Base-by-base conservation (phyloP, 225 moss, liverwort and hornwort species). In the Takakia lepidozioides region DNA sequence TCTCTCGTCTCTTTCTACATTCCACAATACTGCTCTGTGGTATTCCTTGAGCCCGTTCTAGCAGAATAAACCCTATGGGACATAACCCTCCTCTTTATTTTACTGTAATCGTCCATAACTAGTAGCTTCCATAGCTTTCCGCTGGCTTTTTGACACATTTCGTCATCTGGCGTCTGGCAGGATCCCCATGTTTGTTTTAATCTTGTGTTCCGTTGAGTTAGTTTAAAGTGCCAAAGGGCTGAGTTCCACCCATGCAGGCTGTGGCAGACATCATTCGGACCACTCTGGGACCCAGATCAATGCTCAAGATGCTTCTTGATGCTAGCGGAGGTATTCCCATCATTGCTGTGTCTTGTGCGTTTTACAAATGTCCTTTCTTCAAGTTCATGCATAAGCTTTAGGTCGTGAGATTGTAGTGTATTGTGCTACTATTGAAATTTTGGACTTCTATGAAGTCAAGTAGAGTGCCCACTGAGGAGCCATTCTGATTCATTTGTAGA, bases 261-360 rank as follows among this genome's bases (percentile, higher is more conserved):
- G 92, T 92, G 43, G 92, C 92, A 41, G 92, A 92, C 64, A 70
- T 92, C 52, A 92, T 92, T 67, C 84, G 92, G 46, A 92, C 92
- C 8, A 92, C 92, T 13, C 62, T 92, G 32, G 92, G 92, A 28
- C 92, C 92, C 10, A 84, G 82, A 19, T 92, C 92, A 16, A 92
- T 92, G 92, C 74, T 92, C 40, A 92, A 92, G 72, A 92, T 92
- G 92, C 80, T 92, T 1, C 76, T 92, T 48, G 92, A 92, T 75
- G 92, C 92, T 26, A 82, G 82, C 28, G 92, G 92, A 61, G 92
- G 92, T 83, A 47, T 28, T 48, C 43, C 0, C 9, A 4, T 22
- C 3, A 24, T 43, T 43, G 8, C 7, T 43, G 43, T n/a, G 16
- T 8, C 8, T 8, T 43, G 7, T 32, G 7, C 32, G n/a, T n/a